Evolutionary conservation across 2,329 filamentous ascomycete species (phyloP).

Genomic region (Penicillium polonicum): DNA sequence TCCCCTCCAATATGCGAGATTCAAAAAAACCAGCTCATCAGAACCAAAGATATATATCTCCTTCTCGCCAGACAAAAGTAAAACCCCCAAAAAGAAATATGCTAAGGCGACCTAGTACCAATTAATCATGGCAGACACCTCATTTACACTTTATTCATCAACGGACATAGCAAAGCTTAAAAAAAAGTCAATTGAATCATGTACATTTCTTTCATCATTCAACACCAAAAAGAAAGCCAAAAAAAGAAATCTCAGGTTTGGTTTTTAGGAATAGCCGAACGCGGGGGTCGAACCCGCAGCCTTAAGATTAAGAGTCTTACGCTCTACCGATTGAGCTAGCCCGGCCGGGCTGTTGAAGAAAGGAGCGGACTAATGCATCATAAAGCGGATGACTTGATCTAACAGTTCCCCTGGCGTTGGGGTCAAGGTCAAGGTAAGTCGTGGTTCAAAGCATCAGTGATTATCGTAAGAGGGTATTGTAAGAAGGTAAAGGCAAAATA

Average conservation of each 20-base stretch:
- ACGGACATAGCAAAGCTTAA: too few relatives aligned
- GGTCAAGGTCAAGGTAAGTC: neutral
- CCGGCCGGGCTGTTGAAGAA: constrained; percentile 30
- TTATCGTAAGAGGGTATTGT: neutral
- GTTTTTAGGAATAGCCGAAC: constrained; percentile 37
- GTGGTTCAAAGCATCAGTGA: neutral
- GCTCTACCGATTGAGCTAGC: constrained; percentile 52
- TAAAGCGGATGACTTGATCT: rapidly evolving
- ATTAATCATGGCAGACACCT: neutral
- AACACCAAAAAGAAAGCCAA: neutral
- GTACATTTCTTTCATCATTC: neutral
- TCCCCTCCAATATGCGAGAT: neutral
- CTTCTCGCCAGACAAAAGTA: neutral
- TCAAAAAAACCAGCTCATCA: too few relatives aligned
- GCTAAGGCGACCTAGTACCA: too few relatives aligned
- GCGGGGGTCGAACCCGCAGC: constrained; percentile 46
- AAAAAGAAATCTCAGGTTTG: constrained; percentile 21
- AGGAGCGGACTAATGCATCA: neutral
- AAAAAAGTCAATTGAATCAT: neutral
- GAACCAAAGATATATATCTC: neutral
- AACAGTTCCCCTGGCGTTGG: neutral
- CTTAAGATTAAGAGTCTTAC: constrained; percentile 52
- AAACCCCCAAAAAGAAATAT: too few relatives aligned
- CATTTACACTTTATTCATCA: neutral
- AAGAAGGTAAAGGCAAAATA: neutral